These are phyloP conservation scores for Cladosporium sp. DNA, from an alignment of 2,329 filamentous ascomycete species.

Conservation along the genomic window DNA sequence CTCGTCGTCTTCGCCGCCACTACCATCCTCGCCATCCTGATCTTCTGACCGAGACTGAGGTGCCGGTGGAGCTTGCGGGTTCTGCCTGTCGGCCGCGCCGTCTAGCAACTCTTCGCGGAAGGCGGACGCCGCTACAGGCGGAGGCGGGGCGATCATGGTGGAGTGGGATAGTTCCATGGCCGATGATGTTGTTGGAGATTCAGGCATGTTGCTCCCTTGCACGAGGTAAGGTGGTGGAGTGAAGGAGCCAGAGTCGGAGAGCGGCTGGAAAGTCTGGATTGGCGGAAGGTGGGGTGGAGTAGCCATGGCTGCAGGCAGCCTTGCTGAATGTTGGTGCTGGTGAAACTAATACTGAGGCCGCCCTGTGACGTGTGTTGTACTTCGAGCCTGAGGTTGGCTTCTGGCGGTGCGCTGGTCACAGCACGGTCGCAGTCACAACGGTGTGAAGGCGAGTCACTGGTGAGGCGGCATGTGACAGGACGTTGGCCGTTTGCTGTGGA, in stretches of 20 bases:
- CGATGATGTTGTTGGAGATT: conserved; percentile 1
- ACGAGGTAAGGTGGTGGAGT: conserved; percentile 4
- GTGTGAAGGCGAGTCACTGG: no score
- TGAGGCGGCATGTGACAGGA: no score
- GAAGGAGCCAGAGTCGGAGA: conserved; percentile 5
- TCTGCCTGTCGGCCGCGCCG: not conserved
- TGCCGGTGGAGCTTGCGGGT: not conserved
- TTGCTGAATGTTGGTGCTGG: no score
- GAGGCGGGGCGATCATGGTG: conserved; percentile 10
- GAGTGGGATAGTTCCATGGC: conserved; percentile 12
- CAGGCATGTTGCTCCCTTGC: conserved; percentile 3
- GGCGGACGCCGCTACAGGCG: not conserved
- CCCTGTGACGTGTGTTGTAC: no score
- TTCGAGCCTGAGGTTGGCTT: no score
- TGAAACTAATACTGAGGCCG: no score
- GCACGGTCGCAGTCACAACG: no score
- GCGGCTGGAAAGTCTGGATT: conserved; percentile 9
- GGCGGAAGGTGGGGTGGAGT: conserved; percentile 10
- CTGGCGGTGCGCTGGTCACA: no score
- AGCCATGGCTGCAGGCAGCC: not conserved
- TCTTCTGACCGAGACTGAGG: not conserved
- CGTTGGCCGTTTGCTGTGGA: no score
- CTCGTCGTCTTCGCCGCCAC: conserved; percentile 15
- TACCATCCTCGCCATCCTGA: conserved; percentile 19
- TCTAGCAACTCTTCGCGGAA: conserved; percentile 5